Percentiles rank a stretch among this genome's conserved stretches.
Conservation (phyloP, 1,284 basidiomycete species). For the Neonothopanus nambi region DNA sequence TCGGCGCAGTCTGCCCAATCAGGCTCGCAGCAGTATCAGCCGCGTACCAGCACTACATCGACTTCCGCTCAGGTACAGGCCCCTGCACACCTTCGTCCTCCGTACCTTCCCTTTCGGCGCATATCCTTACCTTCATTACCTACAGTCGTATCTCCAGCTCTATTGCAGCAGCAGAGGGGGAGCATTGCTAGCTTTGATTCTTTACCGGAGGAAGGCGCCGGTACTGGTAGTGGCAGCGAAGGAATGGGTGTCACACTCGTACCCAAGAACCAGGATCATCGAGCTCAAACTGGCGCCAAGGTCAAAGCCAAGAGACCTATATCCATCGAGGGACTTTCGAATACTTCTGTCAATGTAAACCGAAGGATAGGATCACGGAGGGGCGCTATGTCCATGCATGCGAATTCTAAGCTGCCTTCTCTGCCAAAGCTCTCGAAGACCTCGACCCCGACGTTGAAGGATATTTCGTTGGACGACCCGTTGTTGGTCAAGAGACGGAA, state of each 20-base stretch:
- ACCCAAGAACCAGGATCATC: not conserved
- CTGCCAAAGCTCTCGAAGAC: conserved; percentile 3
- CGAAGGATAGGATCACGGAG: conserved; percentile 4
- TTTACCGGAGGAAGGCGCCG: conserved; percentile 16
- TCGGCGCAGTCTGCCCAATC: conserved; percentile 9
- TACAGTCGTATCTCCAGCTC: conserved; percentile 55
- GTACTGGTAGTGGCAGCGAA: conserved; percentile 13
- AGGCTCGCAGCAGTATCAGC: not conserved
- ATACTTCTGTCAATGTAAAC: not conserved
- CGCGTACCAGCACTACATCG: conserved; percentile 10
- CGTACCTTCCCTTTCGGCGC: conserved; percentile 68
- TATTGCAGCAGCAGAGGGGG: conserved; percentile 63
- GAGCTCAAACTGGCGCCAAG: not conserved
- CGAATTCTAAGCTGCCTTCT: conserved; percentile 1
- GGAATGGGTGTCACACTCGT: conserved; percentile 3
- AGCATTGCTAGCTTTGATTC: conserved; percentile 21
- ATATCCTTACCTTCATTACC: conserved; percentile 73
- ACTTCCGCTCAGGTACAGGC: conserved; percentile 4
- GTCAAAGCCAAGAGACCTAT: not conserved
- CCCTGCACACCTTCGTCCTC: conserved; percentile 30
- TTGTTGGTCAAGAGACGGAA: conserved; percentile 49
- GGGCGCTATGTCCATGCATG: conserved; percentile 6
- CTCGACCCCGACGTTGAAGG: not conserved
- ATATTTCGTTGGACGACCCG: conserved; percentile 20
- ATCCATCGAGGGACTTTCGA: not conserved